phyloP scores from a whole-genome alignment of 768 basidiomycete species.

The Stropharia rugosoannulata region DNA sequence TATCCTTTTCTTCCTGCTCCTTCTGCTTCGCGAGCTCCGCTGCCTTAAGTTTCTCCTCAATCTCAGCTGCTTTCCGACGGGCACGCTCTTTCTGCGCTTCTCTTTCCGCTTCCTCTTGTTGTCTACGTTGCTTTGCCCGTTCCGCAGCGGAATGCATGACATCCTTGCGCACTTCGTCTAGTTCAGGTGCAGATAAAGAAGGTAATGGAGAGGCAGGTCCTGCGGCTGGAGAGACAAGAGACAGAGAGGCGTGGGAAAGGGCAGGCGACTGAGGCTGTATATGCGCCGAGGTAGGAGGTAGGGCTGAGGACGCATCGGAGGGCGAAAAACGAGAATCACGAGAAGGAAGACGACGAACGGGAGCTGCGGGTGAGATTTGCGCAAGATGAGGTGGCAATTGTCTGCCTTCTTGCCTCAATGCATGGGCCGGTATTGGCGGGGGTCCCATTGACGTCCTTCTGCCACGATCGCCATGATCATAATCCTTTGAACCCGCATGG shows the following conservation, averaged over 20 bases:
- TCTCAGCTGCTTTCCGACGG: slow-evolving; percentile 71
- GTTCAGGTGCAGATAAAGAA: slow-evolving; percentile 34
- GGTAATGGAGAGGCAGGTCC: slow-evolving; percentile 28
- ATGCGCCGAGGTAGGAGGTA: slow-evolving; percentile 24
- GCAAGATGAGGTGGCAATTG: slow-evolving; percentile 61
- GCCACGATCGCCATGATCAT: slow-evolving; percentile 31
- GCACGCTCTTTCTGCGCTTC: slow-evolving; percentile 82
- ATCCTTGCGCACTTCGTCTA: slow-evolving; percentile 70
- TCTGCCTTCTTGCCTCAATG: slow-evolving; percentile 41
- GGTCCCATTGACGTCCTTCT: slow-evolving; percentile 52
- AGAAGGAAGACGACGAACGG: slow-evolving; percentile 38
- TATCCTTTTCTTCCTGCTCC: slow-evolving; percentile 23
- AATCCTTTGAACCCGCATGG: slow-evolving; percentile 21
- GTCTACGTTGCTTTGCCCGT: slow-evolving; percentile 74
- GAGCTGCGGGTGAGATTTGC: slow-evolving; percentile 28
- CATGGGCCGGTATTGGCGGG: slow-evolving; percentile 44
- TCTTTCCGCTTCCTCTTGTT: slow-evolving; percentile 82
- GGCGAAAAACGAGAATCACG: slow-evolving; percentile 41
- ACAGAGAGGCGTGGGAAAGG: slow-evolving; percentile 39
- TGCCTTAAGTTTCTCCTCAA: slow-evolving; percentile 66
- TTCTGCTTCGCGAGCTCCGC: slow-evolving; percentile 35
- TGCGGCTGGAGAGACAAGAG: slow-evolving; percentile 34
- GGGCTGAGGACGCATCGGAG: slow-evolving; percentile 29
- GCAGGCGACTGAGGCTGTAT: slow-evolving; percentile 44
- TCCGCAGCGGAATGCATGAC: slow-evolving; percentile 86